phyloP scores from a whole-genome alignment of 805 yeast genomes.

The Saturnispora saitoi region DNA sequence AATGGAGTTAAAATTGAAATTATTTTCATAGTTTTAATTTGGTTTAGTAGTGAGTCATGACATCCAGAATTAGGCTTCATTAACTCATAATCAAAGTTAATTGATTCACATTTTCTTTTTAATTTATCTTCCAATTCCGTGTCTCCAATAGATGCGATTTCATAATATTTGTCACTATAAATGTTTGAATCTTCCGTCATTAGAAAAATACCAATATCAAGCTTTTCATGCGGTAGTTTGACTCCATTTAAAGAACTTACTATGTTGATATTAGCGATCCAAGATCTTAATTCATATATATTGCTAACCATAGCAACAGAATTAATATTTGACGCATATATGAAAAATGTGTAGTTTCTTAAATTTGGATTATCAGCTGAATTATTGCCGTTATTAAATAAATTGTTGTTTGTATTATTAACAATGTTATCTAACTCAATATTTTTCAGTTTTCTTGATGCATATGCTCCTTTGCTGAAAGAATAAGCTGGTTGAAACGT shows the following conservation, averaged over 20 bases:
- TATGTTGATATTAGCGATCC: slow-evolving; percentile 52
- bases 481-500: slow-evolving; percentile 21
- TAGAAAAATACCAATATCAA: slow-evolving; percentile 21
- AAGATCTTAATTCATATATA: slow-evolving; percentile 41
- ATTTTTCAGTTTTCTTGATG: slow-evolving; percentile 22
- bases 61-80: background rate
- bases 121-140: slow-evolving; percentile 26
- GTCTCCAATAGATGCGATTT: slow-evolving; percentile 18
- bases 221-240: slow-evolving; percentile 17
- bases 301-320: slow-evolving; percentile 35
- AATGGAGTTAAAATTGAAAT: slow-evolving; percentile 47
- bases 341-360: slow-evolving; percentile 26
- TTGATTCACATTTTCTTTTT: slow-evolving; percentile 28
- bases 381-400: background rate
- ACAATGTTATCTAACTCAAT: slow-evolving; percentile 19
- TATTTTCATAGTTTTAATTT: slow-evolving; percentile 30
- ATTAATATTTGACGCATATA: slow-evolving; percentile 35
- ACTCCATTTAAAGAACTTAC: slow-evolving; percentile 36
- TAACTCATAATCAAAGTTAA: slow-evolving; percentile 7
- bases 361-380: slow-evolving; percentile 2
- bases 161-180: slow-evolving; percentile 11
- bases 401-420: slow-evolving; percentile 7
- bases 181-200: slow-evolving; percentile 17
- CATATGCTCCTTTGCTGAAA: slow-evolving; percentile 23
- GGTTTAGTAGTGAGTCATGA: slow-evolving; percentile 28